Evolutionary conservation across 2,329 filamentous ascomycete genomes (phyloP), one percentile per base, ranked within the genome.

Genomic region (Cladosporium sp.): DNA sequence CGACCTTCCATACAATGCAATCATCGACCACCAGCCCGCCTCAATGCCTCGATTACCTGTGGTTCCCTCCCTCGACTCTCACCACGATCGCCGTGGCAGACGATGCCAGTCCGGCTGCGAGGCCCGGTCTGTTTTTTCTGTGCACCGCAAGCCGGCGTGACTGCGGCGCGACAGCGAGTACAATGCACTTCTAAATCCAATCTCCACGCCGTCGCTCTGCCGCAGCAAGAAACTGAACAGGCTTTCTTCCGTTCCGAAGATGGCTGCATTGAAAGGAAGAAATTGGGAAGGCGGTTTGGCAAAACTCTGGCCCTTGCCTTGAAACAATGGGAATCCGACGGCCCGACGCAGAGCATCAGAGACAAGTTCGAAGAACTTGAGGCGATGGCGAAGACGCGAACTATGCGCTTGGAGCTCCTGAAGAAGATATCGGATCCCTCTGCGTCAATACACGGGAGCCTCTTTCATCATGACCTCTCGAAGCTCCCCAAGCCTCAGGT

Each of bases 351-450:
- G 50, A 57, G 58, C 11, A 50, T 61, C 38, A 34, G 37, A 6
- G 52, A 53, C 51, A 49, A 55, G 48, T 31, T 51, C 9, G 40
- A 37, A 34, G 34, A 54, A 22, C 58, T 66, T 40, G 60, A 65
- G 18, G 57, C 52, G 8, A 50, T 67, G 16, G 61, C 49, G 44
- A 56, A 56, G 35, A 46, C 45, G 5, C 54, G 57, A 44, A 61
- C 64, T 38, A 43, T 51, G 33, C 59, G 64, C 5, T 19, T 62
- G 3, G 44, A 53, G 19, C 53, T 59, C 1, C 52, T 67, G 14
- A 56, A 57, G 11, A 55, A 46, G 3, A 57, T 67, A 11, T 61
- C 59, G 9, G 66, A 66, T 38, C 60, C 63, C 28, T 65, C 53
- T 62, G 57, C 4, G 7, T 13, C 13, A 16, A 19, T 11, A 14